Percentiles rank a stretch among this genome's conserved stretches.
Conservation (phyloP, 768 basidiomycete genomes). For the Boletus pseudo-olivaceus region DNA sequence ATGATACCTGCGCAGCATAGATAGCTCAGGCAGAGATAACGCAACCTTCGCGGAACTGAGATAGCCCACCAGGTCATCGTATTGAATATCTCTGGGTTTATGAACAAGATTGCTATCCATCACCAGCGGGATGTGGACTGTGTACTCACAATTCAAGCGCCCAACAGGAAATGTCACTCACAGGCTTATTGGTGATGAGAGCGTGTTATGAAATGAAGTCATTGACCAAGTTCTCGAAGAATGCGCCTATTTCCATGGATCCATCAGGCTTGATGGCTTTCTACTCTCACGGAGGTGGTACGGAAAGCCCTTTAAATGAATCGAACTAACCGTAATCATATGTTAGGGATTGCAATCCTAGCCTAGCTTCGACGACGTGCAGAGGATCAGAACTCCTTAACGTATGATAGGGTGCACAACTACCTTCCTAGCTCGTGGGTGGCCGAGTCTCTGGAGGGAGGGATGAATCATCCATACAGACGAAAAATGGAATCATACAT, state of each 20-base stretch:
- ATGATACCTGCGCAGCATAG: too few relatives aligned
- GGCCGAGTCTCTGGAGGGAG: slow-evolving; percentile 43
- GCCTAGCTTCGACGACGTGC: background rate
- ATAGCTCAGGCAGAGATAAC: background rate
- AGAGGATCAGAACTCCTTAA: background rate
- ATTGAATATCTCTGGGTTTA: background rate
- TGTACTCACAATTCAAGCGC: background rate
- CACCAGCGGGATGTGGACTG: background rate
- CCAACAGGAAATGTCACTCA: background rate
- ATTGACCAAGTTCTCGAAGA: background rate
- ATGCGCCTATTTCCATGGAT: background rate
- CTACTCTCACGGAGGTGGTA: background rate
- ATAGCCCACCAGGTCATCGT: background rate
- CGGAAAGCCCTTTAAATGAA: background rate
- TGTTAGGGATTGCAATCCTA: slow-evolving; percentile 9
- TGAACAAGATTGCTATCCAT: background rate
- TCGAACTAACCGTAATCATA: background rate
- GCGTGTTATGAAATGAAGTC: background rate
- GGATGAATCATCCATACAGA: slow-evolving; percentile 79
- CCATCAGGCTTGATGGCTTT: background rate
- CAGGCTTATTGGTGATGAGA: background rate
- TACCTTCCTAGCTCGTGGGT: slow-evolving; percentile 23
- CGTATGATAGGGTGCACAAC: background rate
- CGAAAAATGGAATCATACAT: slow-evolving; percentile 89
- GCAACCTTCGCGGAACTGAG: background rate